Conservation (phyloP, 495 filamentous ascomycete genomes). For the Chaetomium fimeti region DNA sequence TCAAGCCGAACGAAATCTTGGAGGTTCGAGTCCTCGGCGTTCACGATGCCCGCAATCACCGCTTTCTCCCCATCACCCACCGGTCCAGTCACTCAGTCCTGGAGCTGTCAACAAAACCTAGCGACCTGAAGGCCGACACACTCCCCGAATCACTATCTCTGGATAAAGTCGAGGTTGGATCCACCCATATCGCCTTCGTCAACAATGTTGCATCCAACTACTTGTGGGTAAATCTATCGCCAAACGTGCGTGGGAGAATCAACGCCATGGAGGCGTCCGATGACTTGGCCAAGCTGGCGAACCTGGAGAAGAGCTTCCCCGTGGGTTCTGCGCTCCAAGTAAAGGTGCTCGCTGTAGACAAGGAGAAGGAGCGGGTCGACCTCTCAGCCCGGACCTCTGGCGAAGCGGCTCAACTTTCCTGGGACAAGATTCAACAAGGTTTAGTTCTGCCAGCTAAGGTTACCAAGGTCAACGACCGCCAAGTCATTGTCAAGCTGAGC, state of each 20-base stretch:
- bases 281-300: conserved; percentile 70
- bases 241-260: conserved; percentile 84
- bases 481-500: conserved; percentile 80
- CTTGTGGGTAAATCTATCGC: conserved; percentile 86
- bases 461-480: conserved; percentile 79
- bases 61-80: conserved; percentile 88
- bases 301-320: conserved; percentile 81
- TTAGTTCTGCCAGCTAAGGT: conserved; percentile 80
- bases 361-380: conserved; percentile 71
- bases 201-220: conserved; percentile 78
- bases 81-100: conserved; percentile 76
- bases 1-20: conserved; percentile 67
- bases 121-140: conserved; percentile 52
- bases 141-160: conserved; percentile 59
- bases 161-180: conserved; percentile 69
- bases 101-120: conserved; percentile 83
- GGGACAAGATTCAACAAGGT: conserved; percentile 66
- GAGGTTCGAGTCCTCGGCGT: conserved; percentile 77
- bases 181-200: conserved; percentile 73
- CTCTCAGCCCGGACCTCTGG: conserved; percentile 66
- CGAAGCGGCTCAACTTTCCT: conserved; percentile 56
- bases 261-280: conserved; percentile 79
- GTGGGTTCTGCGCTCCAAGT: conserved; percentile 80
- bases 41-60: conserved; percentile 85
- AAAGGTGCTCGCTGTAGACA: conserved; percentile 71